Base-by-base conservation (phyloP, 192 early-diverging fungal species). In the Diversispora epigaea region DNA sequence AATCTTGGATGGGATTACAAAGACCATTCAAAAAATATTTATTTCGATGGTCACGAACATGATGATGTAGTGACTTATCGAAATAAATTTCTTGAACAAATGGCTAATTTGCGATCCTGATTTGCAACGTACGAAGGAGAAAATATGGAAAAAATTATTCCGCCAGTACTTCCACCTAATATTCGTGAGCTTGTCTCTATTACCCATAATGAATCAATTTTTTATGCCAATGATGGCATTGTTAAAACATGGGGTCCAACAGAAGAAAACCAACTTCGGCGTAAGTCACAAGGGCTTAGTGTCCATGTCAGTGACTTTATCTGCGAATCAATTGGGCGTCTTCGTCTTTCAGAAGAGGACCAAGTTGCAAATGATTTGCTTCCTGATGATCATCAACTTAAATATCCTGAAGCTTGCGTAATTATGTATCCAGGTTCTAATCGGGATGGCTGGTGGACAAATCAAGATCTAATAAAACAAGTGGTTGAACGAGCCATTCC, bases 371-470 rank as follows among this genome's bases (percentile, higher is more conserved):
- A 64, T 15, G 15, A 40, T 41, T 15, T 64, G 15, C 62, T 64
- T 64, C 39, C 62, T 64, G 39, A 64, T 11, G 39, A 64, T 64
- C 9, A 39, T 40, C 8, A 32, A 40, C 62, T 64, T 64, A 25
- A 25, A 40, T 6, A 64, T 41, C 12, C 39, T 22, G 45, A 68
- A 68, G 41, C 67, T 68, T 52, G 67, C 21, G 45, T 49, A 22
- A 50, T 47, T 68, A 46, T 68, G 4, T 40, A 68, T 50, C 41
- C 67, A 19, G 67, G 67, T 22, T 22, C n/a, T 6, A 52, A 68
- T 75, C 47, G 39, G 76, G 46, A n/a, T n/a, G n/a, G n/a, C n/a
- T n/a, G n/a, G n/a, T n/a, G n/a, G n/a, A n/a, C n/a, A n/a, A n/a
- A n/a, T n/a, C n/a, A n/a, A n/a, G n/a, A n/a, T n/a, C n/a, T n/a